Evolutionary conservation across 202 grass and related monocot genomes (phyloP).

Genomic region (Panicum virgatum): DNA sequence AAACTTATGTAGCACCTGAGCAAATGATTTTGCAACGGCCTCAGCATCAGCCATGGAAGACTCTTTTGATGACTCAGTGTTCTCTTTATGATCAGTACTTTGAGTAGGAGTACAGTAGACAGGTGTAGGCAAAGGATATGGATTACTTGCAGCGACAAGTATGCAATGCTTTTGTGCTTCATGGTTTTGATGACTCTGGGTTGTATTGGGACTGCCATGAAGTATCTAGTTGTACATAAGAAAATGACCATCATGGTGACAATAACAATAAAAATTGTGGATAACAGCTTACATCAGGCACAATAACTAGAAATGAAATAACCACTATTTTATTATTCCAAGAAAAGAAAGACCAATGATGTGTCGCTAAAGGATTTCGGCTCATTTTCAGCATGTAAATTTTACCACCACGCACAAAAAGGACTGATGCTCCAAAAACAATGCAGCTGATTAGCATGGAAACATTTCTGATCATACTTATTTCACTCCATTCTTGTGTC

Average conservation of each 20-base stretch:
- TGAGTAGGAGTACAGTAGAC: conserved; percentile 60
- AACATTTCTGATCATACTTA: conserved; percentile 19
- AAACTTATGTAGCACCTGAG: conserved; percentile 53
- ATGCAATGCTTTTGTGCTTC: conserved; percentile 95
- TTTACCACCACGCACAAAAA: not conserved
- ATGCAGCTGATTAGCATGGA: not conserved
- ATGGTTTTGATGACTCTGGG: conserved; percentile 65
- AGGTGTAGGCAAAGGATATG: conserved; percentile 81
- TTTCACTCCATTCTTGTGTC: conserved; percentile 4
- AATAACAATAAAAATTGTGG: not conserved
- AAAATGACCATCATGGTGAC: conserved; percentile 30
- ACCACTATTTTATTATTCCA: not conserved
- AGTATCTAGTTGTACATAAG: conserved; percentile 60
- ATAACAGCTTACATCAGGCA: not conserved
- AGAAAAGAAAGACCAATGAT: conserved; percentile 25
- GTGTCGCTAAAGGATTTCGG: conserved; percentile 12
- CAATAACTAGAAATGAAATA: not conserved
- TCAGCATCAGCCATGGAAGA: conserved; percentile 79
- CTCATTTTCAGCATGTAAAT: not conserved
- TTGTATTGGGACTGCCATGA: conserved; percentile 39
- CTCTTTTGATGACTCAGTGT: conserved; percentile 56
- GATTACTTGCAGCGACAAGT: conserved; percentile 93
- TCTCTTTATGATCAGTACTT: conserved; percentile 69
- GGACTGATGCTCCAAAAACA: not conserved
- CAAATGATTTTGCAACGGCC: conserved; percentile 79